These are phyloP conservation scores for Ormosia emarginata DNA, from an alignment of 306 rosid genomes.

Conservation along the genomic window DNA sequence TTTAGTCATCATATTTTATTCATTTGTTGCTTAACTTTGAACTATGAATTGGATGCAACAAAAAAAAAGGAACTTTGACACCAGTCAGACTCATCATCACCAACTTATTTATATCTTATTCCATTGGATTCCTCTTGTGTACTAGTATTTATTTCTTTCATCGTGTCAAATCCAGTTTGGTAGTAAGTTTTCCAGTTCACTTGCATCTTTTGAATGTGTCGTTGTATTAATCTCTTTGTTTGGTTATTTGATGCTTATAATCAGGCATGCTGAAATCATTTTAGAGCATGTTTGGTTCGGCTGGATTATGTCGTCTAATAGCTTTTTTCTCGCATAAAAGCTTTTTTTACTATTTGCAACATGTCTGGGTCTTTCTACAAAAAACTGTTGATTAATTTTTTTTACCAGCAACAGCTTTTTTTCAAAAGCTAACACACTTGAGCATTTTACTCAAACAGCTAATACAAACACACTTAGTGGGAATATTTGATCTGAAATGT, in stretches of 20 bases:
- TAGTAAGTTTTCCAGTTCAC: constrained; percentile 1
- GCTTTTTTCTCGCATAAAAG: too few species aligned
- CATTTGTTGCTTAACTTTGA: background rate
- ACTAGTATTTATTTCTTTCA: background rate
- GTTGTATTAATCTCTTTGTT: background rate
- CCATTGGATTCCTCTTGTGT: background rate
- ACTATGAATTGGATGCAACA: background rate
- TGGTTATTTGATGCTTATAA: constrained; percentile 10
- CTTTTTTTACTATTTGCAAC: too few species aligned
- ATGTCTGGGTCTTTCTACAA: too few species aligned
- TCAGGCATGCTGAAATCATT: background rate
- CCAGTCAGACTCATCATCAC: background rate
- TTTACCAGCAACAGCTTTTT: too few species aligned
- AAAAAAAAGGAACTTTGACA: background rate
- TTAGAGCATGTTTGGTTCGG: too few species aligned
- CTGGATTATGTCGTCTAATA: too few species aligned
- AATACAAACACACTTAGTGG: too few species aligned
- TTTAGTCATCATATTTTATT: background rate
- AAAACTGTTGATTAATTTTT: too few species aligned
- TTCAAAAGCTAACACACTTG: too few species aligned
- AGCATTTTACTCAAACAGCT: too few species aligned
- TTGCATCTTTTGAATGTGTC: constrained; percentile 1
- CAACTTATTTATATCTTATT: background rate
- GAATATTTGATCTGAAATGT: background rate
- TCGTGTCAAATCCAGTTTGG: background rate